phyloP scores from a whole-genome alignment of 1,284 basidiomycete species.

The Papiliotrema nemorosa region DNA sequence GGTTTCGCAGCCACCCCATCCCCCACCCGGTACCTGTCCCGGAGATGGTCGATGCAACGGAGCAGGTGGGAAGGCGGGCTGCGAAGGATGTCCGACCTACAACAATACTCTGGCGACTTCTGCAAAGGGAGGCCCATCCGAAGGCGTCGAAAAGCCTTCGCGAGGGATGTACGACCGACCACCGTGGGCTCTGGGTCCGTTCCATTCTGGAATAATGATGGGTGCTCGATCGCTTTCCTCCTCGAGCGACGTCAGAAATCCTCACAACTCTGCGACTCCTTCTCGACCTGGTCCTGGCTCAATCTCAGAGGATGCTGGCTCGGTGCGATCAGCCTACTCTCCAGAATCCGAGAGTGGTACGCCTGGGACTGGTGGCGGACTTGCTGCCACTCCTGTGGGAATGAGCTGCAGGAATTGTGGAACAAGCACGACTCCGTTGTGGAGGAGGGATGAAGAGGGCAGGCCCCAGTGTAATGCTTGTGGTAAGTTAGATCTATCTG shows the following conservation, averaged over 20 bases:
- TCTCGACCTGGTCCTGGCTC: background rate
- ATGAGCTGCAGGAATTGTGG: constrained; percentile 89
- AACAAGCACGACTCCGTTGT: constrained; percentile 89
- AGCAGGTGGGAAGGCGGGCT: constrained; percentile 83
- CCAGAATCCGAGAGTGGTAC: constrained; percentile 17
- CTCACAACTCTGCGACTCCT: background rate
- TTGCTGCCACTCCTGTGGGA: constrained; percentile 59
- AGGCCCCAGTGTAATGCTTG: constrained; percentile 75
- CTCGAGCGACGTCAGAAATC: background rate
- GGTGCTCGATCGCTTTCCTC: background rate
- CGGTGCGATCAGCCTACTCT: constrained; percentile 9
- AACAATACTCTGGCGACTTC: constrained; percentile 63
- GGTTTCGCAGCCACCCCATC: constrained; percentile 7
- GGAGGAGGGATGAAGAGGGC: constrained; percentile 89
- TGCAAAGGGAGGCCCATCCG: constrained; percentile 11
- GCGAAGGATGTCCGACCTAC: constrained; percentile 88
- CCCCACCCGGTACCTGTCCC: constrained; percentile 70
- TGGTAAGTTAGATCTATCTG: constrained; percentile 71
- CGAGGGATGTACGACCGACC: constrained; percentile 12
- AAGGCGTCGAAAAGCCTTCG: constrained; percentile 39
- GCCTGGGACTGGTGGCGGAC: constrained; percentile 28
- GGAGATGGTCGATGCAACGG: constrained; percentile 94
- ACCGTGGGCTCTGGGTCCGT: background rate
- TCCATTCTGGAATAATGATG: background rate
- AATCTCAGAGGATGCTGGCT: constrained; percentile 1